Base-by-base conservation (phyloP, 169 alveolate genomes). In the Cryptosporidium felis region DNA sequence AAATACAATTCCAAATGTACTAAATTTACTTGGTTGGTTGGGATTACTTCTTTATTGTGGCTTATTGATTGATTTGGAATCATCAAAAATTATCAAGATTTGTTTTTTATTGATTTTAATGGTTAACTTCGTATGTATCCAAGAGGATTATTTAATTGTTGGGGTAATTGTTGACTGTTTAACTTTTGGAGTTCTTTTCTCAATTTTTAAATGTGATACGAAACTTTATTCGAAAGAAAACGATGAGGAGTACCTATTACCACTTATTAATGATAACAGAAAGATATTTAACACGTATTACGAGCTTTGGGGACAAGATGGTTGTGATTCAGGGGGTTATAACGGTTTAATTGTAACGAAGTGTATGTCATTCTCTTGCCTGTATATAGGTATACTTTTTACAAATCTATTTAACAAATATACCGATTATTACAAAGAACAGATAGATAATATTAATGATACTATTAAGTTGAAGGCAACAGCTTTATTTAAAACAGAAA, bases 311-410 rank as follows among this genome's bases (percentile, higher is more conserved):
- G 36, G 45, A 38, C 21, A 53, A 16, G 56, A 49, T 32, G 26
- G 23, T 16, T 60, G 21, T 51, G n/a, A n/a, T n/a, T n/a, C n/a
- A n/a, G 58, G 58, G 30, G 34, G 30, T 40, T 53, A 16, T 16
- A 74, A 36, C 56, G 85, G 85, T 6, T 21, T 74, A 58, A 12
- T 53, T 53, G 58, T 74, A 18, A 53, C 85, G n/a, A 74, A 59
- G 41, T 74, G 58, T 49, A 28, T 74, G 10, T 21, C 56, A 3
- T 36, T 74, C 32, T 51, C 85, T 16, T 74, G 34, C 36, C 16
- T 36, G 9, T 74, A 16, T 49, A 4, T 74, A 1, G 21, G 56
- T 23, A 40, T 65, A 8, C 18, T 65, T 18, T 44, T 65, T n/a
- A n/a, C 49, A 8, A 65, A 26, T 14, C n/a, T 47, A 46, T 2